Conservation (phyloP, 129 eudicot genomes). For the Centrapalus pauciflorus region DNA sequence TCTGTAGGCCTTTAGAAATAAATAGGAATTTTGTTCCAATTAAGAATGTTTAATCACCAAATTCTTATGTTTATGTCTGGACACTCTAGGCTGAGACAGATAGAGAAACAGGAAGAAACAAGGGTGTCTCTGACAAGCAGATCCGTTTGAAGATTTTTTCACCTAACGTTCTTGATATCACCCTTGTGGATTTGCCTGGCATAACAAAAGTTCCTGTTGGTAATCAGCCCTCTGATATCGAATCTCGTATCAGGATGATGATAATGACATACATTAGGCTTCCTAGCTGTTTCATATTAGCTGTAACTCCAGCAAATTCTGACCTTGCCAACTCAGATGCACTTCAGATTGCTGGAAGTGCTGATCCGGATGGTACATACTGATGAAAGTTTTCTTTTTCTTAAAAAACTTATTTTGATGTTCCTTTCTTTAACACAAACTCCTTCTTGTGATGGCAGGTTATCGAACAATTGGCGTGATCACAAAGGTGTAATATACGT, state of each 20-base stretch:
- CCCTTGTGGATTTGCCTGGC: conserved; percentile 93
- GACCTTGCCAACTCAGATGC: conserved; percentile 98
- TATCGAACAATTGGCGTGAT: conserved; percentile 97
- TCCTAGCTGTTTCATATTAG: conserved; percentile 80
- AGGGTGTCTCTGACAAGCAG: conserved; percentile 95
- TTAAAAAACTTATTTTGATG: background rate
- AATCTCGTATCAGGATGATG: conserved; percentile 92
- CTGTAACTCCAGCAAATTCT: conserved; percentile 96
- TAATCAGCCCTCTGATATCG: conserved; percentile 95
- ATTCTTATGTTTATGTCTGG: conserved; percentile 5
- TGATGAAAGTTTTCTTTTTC: too few relatives aligned
- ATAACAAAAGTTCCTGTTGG: conserved; percentile 97
- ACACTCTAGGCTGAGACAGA: conserved; percentile 83
- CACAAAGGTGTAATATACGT: conserved; percentile 62
- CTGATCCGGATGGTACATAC: conserved; percentile 90
- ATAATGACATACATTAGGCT: conserved; percentile 79
- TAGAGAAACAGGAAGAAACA: conserved; percentile 92
- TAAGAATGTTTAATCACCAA: background rate
- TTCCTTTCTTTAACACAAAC: background rate
- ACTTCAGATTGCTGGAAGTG: conserved; percentile 91
- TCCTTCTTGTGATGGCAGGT: conserved; percentile 44
- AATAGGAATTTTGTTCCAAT: background rate
- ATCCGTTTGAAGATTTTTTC: conserved; percentile 89
- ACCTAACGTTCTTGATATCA: conserved; percentile 96
- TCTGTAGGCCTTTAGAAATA: background rate